These are phyloP conservation scores for Hymenochaete sp. DNA, from an alignment of 1,284 basidiomycete genomes.

Conservation along the genomic window DNA sequence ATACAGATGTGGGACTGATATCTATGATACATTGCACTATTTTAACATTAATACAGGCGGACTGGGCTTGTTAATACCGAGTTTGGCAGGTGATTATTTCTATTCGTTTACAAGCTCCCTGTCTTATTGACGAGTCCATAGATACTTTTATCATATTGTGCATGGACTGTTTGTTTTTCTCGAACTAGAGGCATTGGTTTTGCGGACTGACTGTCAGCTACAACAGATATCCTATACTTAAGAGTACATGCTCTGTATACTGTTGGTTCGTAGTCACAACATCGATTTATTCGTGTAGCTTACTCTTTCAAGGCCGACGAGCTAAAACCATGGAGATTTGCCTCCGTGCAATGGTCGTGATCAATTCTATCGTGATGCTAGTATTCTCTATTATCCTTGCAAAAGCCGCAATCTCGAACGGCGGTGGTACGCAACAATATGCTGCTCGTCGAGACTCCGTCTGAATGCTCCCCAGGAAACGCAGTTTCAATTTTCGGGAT, in stretches of 20 bases:
- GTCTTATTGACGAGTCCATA: background rate
- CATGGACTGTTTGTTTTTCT: background rate
- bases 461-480: too few relatives aligned
- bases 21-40: background rate
- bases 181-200: background rate
- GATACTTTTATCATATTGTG: constrained; percentile 1
- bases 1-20: too few relatives aligned
- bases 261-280: background rate
- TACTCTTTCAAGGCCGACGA: background rate
- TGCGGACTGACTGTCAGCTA: background rate
- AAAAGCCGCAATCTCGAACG: background rate
- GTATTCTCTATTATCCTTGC: background rate
- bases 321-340: background rate
- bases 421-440: background rate
- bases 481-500: background rate
- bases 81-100: background rate
- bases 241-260: background rate
- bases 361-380: background rate
- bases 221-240: background rate
- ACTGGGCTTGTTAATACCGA: background rate
- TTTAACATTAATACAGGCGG: background rate
- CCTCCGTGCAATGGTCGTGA: background rate
- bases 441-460: too few relatives aligned
- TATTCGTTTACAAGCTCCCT: background rate
- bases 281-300: background rate